Conservation (phyloP, 2,329 filamentous ascomycete genomes). For the Epichloe festucae region DNA sequence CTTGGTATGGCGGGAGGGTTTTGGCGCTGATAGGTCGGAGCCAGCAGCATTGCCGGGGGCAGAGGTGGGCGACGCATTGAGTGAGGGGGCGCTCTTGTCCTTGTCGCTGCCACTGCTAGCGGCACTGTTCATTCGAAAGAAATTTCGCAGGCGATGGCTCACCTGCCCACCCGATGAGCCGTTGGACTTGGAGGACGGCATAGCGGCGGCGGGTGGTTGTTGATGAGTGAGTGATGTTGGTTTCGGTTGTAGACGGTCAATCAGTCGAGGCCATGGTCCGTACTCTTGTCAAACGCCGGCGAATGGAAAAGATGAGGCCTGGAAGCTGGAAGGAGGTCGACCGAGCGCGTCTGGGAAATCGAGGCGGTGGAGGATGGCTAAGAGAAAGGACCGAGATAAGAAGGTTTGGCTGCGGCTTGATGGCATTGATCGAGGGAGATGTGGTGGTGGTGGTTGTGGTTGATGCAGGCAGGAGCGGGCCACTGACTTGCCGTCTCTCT, state of each 20-base stretch:
- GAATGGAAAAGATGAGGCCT: neutral
- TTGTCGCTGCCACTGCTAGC: constrained; percentile 24
- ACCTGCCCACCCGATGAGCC: constrained; percentile 42
- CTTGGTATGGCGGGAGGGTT: constrained; percentile 69
- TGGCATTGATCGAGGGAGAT: neutral
- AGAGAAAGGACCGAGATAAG: neutral
- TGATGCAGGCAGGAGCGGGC: neutral
- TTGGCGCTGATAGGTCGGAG: constrained; percentile 20
- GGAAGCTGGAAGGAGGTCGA: neutral
- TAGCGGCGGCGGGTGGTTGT: constrained; percentile 14
- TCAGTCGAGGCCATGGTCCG: constrained; percentile 27
- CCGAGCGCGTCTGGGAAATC: neutral
- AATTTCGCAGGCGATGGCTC: constrained; percentile 56
- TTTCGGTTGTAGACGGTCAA: constrained; percentile 13
- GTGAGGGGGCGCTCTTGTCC: constrained; percentile 14
- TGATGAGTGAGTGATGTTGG: neutral
- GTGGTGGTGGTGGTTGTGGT: neutral
- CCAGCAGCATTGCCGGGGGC: constrained; percentile 8
- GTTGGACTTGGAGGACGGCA: constrained; percentile 42
- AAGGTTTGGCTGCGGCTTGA: too few species aligned
- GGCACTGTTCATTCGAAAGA: constrained; percentile 53
- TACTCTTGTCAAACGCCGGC: constrained; percentile 3
- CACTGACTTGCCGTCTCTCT: neutral
- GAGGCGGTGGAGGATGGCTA: neutral
- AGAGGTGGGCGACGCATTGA: constrained; percentile 2